Base-by-base conservation (phyloP, 164 flowering plant species). In the Vitis cinerea region DNA sequence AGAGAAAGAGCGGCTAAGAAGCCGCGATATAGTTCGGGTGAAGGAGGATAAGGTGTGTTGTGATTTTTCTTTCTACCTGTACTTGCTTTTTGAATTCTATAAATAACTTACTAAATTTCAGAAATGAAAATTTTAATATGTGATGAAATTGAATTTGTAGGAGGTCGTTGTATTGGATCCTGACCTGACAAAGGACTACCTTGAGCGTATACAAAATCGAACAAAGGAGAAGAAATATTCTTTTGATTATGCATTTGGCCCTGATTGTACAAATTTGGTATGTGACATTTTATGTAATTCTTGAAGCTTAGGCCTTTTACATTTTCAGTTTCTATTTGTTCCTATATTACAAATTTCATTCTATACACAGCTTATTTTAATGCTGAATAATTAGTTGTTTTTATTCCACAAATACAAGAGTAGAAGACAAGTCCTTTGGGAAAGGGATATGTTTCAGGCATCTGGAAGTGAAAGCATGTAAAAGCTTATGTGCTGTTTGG, bases 241-340 rank as follows among this genome's bases (percentile, higher is more conserved):
- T 50, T 93, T 93, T 77, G 98, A 93, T 77, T 80, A 88, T 75
- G 97, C 92, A 37, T 93, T 89, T 81, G 87, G 86, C 52, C 90
- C 93, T 64, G 77, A 78, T 47, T 83, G 83, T 64, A 81, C 83
- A 29, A 93, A 93, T 80, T 72, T 52, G 90, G 98, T 88, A 81
- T 61, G 79, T 4, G 44, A 4, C 44, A 37, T 37, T 37, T 37
- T 37, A 37, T 37, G 44, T 37, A 37, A 37, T 37, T 37, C 44
- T 37, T 37, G 44, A 37, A 37, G 44, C 44, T 37, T 37, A 37
- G 44, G 44, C 7, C 44, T 3, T 37, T 37, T 37, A 37, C 44
- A 3, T 37, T 37, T 3, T 37, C 44, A 37, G 4, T 37, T 37
- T 37, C 44, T 37, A 37, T 37, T 37, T 37, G 44, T 37, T 37